Evolutionary conservation across 106 monocot genomes (phyloP), one percentile per base, ranked within the genome.

Genomic region (Phalaenopsis equestris): DNA sequence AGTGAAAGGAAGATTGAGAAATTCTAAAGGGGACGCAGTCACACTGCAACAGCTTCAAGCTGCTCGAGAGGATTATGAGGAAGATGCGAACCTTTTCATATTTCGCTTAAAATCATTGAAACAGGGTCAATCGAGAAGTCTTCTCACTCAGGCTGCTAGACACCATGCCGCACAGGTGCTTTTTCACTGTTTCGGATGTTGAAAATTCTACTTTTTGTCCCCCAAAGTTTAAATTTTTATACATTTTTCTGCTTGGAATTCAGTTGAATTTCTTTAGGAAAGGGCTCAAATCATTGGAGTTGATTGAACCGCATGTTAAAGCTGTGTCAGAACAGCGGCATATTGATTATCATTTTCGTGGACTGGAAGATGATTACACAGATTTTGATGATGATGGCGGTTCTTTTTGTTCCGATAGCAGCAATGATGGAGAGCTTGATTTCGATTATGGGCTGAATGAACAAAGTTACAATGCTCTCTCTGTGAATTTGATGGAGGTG

Each of bases 341-440:
- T 80, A 97, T 97, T 78, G 97, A 97, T 75, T 92, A 92, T 81
- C 84, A 92, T 58, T 97, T 97, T 67, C 86, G 80, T 75, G 90
- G 85, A 41, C 89, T 96, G 56, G 88, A 96, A 72, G 90, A 94
- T 80, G 82, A 94, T 72, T 81, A 79, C 23, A 83, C 84, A 15
- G 90, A 90, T 46, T 36, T 48, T 79, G 68, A 84, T 75, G 79
- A 78, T 61, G 75, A 87, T 46, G 83, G 79, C 68, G 82, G 75
- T 72, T 77, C 48, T 68, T 83, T 78, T 82, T 42, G 75, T 80
- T 77, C 79, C 83, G 80, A 80, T 78, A 74, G 74, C 70, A 83
- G 80, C 88, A 82, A 87, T 76, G 89, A 85, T 73, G 86, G 84
- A 38, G 97, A 97, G 49, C 57, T 89, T 80, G 88, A 84, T 80